phyloP scores from a whole-genome alignment of 768 basidiomycete species.

The Sporobolomyces pararoseus region DNA sequence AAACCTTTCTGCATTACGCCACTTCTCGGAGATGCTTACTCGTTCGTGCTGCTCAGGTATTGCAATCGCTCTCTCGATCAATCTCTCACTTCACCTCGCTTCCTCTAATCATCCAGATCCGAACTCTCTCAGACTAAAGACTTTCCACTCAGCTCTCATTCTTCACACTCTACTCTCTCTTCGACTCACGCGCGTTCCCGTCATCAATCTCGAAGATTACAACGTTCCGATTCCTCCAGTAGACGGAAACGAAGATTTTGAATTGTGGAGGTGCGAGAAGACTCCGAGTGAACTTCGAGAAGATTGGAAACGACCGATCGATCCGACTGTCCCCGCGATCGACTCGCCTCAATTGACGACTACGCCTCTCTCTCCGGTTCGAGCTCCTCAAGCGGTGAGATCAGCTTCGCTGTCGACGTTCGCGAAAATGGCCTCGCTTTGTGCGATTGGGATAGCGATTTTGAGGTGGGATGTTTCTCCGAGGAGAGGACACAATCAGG shows the following conservation, averaged over 20 bases:
- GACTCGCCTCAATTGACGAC: not conserved
- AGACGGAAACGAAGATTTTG: slow-evolving; percentile 36
- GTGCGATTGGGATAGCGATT: slow-evolving; percentile 30
- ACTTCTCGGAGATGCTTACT: not conserved
- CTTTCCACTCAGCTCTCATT: slow-evolving; percentile 33
- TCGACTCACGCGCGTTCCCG: slow-evolving; percentile 20
- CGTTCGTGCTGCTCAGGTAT: slow-evolving; percentile 1
- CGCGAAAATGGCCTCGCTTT: slow-evolving; percentile 21
- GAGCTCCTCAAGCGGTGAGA: slow-evolving; percentile 18
- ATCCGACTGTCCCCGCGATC: not conserved
- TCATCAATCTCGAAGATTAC: slow-evolving; percentile 33
- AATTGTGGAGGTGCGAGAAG: slow-evolving; percentile 38
- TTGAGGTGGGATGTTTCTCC: slow-evolving; percentile 27
- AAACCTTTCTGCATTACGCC: too few relatives aligned
- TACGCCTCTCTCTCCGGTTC: not conserved
- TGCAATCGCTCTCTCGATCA: slow-evolving; percentile 21
- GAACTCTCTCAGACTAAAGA: slow-evolving; percentile 18
- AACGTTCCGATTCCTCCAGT: slow-evolving; percentile 28
- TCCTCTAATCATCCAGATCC: slow-evolving; percentile 8
- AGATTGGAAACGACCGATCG: slow-evolving; percentile 14
- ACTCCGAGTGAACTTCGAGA: slow-evolving; percentile 13
- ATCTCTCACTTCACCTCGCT: slow-evolving; percentile 12
- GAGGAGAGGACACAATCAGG: slow-evolving; percentile 20
- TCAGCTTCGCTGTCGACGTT: slow-evolving; percentile 24
- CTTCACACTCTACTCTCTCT: slow-evolving; percentile 34